phyloP scores from a whole-genome alignment of 352 stramenopile genomes.

The Globisporangium splendens region DNA sequence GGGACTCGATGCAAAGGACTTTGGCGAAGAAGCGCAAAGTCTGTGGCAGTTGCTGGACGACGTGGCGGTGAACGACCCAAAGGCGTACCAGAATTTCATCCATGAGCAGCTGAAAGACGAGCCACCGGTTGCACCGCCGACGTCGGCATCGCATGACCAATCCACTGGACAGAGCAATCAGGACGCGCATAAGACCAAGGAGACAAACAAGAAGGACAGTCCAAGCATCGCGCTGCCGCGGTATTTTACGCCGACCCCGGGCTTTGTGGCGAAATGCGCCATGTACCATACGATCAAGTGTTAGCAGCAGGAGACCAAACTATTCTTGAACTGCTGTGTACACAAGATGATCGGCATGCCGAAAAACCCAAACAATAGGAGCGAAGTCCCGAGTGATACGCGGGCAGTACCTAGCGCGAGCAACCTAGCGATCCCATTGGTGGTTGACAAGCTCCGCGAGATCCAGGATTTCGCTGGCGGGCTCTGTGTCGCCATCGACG shows the following conservation, averaged over 20 bases:
- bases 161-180: conserved; percentile 4
- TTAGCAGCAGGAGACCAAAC: conserved; percentile 56
- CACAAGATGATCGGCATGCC: conserved; percentile 69
- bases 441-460: conserved; percentile 54
- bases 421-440: conserved; percentile 74
- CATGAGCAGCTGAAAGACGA: conserved; percentile 74
- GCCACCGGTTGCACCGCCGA: conserved; percentile 19
- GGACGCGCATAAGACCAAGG: background rate
- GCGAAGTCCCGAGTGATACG: conserved; percentile 55
- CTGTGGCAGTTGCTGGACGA: conserved; percentile 78
- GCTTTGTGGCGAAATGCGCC: conserved; percentile 76
- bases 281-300: conserved; percentile 57
- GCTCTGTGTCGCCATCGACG: conserved; percentile 54
- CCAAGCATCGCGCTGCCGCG: conserved; percentile 18
- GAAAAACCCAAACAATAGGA: conserved; percentile 70
- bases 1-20: conserved; percentile 63
- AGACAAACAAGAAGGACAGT: background rate
- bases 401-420: conserved; percentile 60
- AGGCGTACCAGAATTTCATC: conserved; percentile 77
- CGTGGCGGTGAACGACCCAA: conserved; percentile 64
- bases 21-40: conserved; percentile 63
- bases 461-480: conserved; percentile 41
- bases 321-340: conserved; percentile 80
- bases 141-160: background rate
- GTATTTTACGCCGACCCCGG: conserved; percentile 63